Conservation (phyloP, 176 grass and related monocot species). For the Bonia amplexicaulis region DNA sequence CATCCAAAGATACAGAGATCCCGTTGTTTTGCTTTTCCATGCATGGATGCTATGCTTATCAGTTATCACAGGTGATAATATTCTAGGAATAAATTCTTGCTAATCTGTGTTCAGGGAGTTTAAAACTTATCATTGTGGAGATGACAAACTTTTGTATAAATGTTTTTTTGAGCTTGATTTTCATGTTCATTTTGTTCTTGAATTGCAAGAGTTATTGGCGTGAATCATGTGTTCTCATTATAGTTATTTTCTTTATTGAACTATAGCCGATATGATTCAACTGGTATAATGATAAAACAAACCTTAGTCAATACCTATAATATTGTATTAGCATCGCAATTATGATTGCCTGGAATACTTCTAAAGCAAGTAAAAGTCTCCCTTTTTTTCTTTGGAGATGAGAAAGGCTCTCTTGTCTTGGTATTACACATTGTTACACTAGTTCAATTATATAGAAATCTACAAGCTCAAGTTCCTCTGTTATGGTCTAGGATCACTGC, state of each 20-base stretch:
- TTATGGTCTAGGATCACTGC: no score
- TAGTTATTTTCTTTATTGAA: neutral
- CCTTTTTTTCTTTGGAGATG: neutral
- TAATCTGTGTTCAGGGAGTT: neutral
- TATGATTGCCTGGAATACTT: neutral
- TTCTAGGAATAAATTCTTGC: neutral
- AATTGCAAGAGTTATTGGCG: neutral
- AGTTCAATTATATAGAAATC: neutral
- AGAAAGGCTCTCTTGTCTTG: neutral
- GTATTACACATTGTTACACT: neutral
- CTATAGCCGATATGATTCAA: neutral
- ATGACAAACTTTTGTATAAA: neutral
- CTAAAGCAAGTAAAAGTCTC: neutral
- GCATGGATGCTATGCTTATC: neutral
- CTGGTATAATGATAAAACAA: neutral
- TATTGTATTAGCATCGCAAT: neutral
- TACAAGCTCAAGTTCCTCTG: neutral
- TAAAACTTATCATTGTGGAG: neutral
- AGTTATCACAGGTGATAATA: neutral
- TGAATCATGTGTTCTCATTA: neutral
- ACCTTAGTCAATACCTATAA: neutral
- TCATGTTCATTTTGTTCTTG: neutral
- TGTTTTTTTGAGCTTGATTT: neutral
- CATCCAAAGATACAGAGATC: neutral
- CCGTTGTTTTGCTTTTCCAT: neutral